Conservation (phyloP, 225 moss, liverwort and hornwort species). For the Lunularia cruciata region DNA sequence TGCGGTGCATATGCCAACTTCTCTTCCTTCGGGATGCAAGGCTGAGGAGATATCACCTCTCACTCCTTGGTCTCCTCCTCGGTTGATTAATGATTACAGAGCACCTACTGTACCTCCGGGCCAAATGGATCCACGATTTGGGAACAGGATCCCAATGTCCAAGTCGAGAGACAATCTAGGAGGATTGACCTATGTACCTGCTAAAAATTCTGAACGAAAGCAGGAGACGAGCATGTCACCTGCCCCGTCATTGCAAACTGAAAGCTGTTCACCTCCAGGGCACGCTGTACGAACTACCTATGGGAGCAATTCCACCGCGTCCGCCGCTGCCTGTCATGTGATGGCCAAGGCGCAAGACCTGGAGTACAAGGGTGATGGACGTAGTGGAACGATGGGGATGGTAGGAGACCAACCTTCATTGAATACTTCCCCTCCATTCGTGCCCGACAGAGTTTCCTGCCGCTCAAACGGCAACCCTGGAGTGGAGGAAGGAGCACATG, state of each 20-base stretch:
- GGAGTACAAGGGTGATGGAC: conserved; percentile 8
- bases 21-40: conserved; percentile 11
- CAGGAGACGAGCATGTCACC: background rate
- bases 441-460: background rate
- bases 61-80: background rate
- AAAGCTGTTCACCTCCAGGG: conserved; percentile 16
- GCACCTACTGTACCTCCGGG: background rate
- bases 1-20: background rate
- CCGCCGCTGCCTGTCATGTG: background rate
- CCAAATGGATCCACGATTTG: conserved; percentile 10
- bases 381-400: background rate
- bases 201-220: background rate
- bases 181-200: background rate
- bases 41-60: background rate
- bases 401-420: background rate
- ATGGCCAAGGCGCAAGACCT: conserved; percentile 9
- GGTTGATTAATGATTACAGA: background rate
- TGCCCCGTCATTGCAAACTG: background rate
- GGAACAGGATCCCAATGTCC: background rate
- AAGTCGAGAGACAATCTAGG: conserved; percentile 1
- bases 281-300: conserved; percentile 1
- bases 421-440: background rate
- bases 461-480: background rate
- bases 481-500: conserved; percentile 4
- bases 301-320: conserved; percentile 11